Percentiles rank a stretch among this genome's conserved stretches.
phyloP scores from a whole-genome alignment of 2,329 filamentous ascomycete species.

The Aspergillus thermomutatus region DNA sequence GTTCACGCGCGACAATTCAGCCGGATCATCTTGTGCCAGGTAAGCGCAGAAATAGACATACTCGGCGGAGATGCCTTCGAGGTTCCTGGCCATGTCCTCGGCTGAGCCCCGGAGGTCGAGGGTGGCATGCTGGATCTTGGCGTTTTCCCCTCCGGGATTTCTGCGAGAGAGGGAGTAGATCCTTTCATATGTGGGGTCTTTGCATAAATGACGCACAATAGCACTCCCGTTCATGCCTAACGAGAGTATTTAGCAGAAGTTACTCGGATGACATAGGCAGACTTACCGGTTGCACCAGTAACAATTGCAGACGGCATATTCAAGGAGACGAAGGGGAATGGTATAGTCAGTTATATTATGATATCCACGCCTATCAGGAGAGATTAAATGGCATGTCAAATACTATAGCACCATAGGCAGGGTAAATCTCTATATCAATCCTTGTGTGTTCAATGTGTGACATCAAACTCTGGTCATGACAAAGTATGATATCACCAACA shows the following conservation, averaged over 20 bases:
- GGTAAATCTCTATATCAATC: too few species aligned
- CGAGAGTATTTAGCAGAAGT: constrained; percentile 1
- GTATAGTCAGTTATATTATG: too few species aligned
- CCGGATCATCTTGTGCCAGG: constrained; percentile 34
- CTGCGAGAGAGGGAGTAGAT: constrained; percentile 41
- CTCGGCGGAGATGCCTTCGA: constrained; percentile 35
- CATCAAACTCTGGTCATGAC: too few species aligned
- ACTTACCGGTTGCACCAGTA: constrained; percentile 28
- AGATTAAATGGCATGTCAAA: too few species aligned
- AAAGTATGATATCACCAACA: too few species aligned
- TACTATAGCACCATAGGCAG: too few species aligned
- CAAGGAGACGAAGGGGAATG: too few species aligned
- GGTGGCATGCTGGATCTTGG: constrained; percentile 37
- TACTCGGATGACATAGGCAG: neutral
- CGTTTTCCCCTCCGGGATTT: constrained; percentile 35
- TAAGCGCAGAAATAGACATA: constrained; percentile 47
- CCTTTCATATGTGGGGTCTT: constrained; percentile 34
- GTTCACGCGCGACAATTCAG: constrained; percentile 38
- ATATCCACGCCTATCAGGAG: too few species aligned
- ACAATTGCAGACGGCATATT: constrained; percentile 29
- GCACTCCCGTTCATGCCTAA: constrained; percentile 41
- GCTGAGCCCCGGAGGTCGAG: constrained; percentile 37
- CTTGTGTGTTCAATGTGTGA: too few species aligned
- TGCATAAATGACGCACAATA: constrained; percentile 38
- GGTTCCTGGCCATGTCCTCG: constrained; percentile 36